phyloP scores from a whole-genome alignment of 257 asterid genomes.

The Przewalskia tangutica region DNA sequence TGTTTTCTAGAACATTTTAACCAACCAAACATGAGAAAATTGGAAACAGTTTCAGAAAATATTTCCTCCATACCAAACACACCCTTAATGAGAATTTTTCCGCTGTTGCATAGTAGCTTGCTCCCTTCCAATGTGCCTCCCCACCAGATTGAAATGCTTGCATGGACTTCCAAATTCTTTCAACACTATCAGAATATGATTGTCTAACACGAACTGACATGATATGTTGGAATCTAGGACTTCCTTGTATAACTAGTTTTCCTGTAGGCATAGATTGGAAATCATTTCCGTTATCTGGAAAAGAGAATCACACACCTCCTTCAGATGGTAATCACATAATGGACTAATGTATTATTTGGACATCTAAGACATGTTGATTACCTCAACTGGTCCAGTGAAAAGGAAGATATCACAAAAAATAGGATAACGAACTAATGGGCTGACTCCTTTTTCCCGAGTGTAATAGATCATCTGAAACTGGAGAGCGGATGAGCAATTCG shows the following conservation, averaged over 20 bases:
- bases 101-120: constrained; percentile 12
- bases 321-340: background rate
- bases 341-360: background rate
- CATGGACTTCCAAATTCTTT: constrained; percentile 17
- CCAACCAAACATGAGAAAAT: background rate
- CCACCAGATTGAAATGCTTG: constrained; percentile 36
- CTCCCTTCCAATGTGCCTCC: constrained; percentile 56
- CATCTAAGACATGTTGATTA: background rate
- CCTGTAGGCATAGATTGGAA: background rate
- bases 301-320: background rate
- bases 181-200: constrained; percentile 14
- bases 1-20: background rate
- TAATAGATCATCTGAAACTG: background rate
- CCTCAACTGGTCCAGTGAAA: background rate
- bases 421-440: background rate
- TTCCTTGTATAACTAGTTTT: background rate
- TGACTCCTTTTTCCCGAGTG: background rate
- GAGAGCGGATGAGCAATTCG: background rate
- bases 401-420: background rate
- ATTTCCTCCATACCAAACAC: background rate
- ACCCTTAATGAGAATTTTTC: background rate
- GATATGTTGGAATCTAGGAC: background rate
- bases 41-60: background rate
- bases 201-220: constrained; percentile 37
- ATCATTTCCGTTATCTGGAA: constrained; percentile 9